Evolutionary conservation across 768 basidiomycete species (phyloP), one percentile per base, ranked within the genome.

Genomic region (Serendipita indica): DNA sequence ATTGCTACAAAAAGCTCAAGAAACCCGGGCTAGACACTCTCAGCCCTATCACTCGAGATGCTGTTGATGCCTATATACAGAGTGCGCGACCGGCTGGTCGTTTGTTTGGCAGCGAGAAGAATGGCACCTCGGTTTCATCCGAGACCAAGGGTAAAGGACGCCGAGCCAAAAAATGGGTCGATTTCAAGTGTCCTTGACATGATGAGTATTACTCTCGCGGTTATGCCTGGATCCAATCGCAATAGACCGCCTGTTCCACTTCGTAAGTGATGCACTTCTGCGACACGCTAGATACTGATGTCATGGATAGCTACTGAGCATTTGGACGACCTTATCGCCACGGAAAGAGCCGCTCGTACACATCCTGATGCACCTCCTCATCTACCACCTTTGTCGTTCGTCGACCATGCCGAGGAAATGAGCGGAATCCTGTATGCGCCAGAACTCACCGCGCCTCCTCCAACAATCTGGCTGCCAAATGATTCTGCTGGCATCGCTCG

Each of bases 391-490:
- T 68, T 86, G 25, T 72, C 83, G 3, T 86, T 88, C 64, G 75
- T 79, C 1, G 84, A 86, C 67, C 84, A 86, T 63, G 82, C 83
- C 13, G 82, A 84, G 65, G 83, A 86, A 64, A 82, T 85, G 78
- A 77, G 79, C 3, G 81, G 82, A 14, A 80, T 89, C 58, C 71
- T 91, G 35, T 91, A 89, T 66, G 85, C 88, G 3, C 85, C 87
- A 1, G 87, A 87, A 68, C 74, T 89, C 37, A 77, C 86, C 62
- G 84, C 85, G 12, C 85, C 86, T 16, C 72, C 77, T 18, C 87
- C 86, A 1, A 80, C 84, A 60, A 85, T 91, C 56, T 89, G 88
- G 88, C 73, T 89, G n/a, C 85, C 85, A 0, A 83, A 85, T 67
- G 87, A 89, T 67, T 75, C 75, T 10, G 80, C 82, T 14, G 84